Base-by-base conservation (phyloP, 345 rosid genomes). In the Kandelia obovata region DNA sequence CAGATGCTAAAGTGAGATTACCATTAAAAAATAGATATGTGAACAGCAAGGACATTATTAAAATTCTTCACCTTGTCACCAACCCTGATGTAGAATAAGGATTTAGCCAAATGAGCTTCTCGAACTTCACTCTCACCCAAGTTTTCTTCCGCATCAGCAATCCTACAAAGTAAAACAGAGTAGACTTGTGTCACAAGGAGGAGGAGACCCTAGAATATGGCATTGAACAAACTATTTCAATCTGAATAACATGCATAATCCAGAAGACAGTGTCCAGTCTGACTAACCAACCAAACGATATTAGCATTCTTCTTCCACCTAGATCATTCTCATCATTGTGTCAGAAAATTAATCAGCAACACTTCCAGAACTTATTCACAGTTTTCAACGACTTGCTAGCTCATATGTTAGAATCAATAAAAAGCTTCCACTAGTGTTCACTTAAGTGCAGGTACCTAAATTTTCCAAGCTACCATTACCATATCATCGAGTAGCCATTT, bases 101-200 rank as follows among this genome's bases (percentile, higher is more conserved):
- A 89, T 75, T 92, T 96, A 17, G 99, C 98, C 75, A 96, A 85
- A 83, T 96, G 98, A 66, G 99, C 96, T 87, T 96, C 98, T 66
- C 98, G 86, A 59, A 92, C 97, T 86, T 96, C 99, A 80, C 98
- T 96, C 79, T 92, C 98, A 62, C 98, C 99, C 76, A 90, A 81
- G 71, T 92, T 92, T 68, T 96, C 98, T 85, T 92, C 99, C 67
- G 99, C 97, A 76, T 96, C 98, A n/a, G 96, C 87, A 81, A 96
- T 96, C 87, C 99, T 96, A 75, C 66, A 58, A 75, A 65, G 53
- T 49, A 66, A 27, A 70, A 65, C 35, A 21, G 39, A 64, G 66
- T 26, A 43, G 4, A 5, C 10, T 28, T n/a, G 52, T 31, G 59
- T 53, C 60, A 68, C 4, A 6, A 66, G 53, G 39, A 64, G 23